Base-by-base conservation (phyloP, 148 eudicot species). In the Camellia lanceoleosa region DNA sequence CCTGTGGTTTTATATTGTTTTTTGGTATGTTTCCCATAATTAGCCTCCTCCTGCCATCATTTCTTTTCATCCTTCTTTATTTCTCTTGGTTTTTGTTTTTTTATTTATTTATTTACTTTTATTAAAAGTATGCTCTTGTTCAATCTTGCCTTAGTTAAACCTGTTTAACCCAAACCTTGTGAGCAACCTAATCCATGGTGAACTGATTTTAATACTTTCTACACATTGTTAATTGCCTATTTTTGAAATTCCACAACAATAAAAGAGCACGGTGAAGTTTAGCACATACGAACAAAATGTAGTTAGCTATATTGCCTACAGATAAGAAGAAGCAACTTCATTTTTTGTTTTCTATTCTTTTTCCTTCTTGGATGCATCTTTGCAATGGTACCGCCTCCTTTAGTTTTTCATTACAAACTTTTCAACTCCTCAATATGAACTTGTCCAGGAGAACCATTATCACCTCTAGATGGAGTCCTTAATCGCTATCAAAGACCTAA, bases 391-490 rank as follows among this genome's bases (percentile, higher is more conserved):
- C 3, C 8, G 69, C 18, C 23, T 15, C 46, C 46, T 1, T 16
- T 16, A 58, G 49, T 65, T 49, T 38, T 68, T 73, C 52, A 41
- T n/a, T 14, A 8, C 11, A 38, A 0, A 10, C 18, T 78, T 83
- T 61, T 71, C 20, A 73, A 52, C n/a, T 43, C 52, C 52, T 82
- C 46, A 44, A 30, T 68, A 15, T 73, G 68, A 41, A 44, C 62
- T n/a, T 76, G 30, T 82, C 42, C 77, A 96, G 99, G 99, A 81
- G 90, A 93, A 84, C 90, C 90, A 68, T 87, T 93, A 68, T 96
- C 99, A 56, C 85, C 86, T 67, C 88, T 96, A 16, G 99, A 96
- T 86, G 99, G 98, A 82, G 94, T 96, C 47, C 98, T 93, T 93
- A 46, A 78, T 96, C 80, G 99, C 97, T 47, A 78, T 96, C 68